phyloP scores from a whole-genome alignment of 2,329 filamentous ascomycete genomes.

The Sarocladium strictum region DNA sequence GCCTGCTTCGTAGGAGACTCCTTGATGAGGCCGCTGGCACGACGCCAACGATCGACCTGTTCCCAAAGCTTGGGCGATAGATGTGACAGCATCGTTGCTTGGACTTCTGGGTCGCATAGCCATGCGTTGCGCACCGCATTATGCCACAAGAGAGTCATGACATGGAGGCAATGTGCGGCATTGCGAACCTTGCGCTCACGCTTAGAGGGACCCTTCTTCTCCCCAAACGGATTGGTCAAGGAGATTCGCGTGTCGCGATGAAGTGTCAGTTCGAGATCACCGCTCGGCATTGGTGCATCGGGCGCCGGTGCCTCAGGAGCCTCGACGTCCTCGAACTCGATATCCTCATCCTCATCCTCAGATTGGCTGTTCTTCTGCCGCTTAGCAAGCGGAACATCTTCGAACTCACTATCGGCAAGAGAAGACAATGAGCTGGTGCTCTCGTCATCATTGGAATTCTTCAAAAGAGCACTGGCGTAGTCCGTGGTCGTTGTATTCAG shows the following conservation, averaged over 20 bases:
- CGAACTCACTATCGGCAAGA: conserved; percentile 52
- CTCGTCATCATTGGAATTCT: conserved; percentile 37
- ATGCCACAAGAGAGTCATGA: conserved; percentile 82
- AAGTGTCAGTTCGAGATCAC: conserved; percentile 70
- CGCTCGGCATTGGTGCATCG: conserved; percentile 45
- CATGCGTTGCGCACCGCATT: conserved; percentile 82
- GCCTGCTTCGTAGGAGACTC: conserved; percentile 24
- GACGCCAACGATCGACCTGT: conserved; percentile 68
- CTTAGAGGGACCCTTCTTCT: conserved; percentile 81
- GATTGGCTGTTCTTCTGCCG: conserved; percentile 29
- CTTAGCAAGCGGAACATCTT: conserved; percentile 36
- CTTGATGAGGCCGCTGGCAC: conserved; percentile 57
- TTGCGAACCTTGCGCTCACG: conserved; percentile 73
- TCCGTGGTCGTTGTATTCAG: conserved; percentile 46
- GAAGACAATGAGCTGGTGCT: conserved; percentile 46
- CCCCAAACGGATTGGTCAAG: conserved; percentile 52
- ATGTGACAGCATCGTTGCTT: conserved; percentile 69
- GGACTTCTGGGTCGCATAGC: conserved; percentile 70
- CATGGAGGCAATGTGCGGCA: conserved; percentile 81
- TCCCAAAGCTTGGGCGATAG: conserved; percentile 62
- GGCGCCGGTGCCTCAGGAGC: conserved; percentile 51
- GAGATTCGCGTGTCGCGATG: conserved; percentile 53
- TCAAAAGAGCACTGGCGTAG: conserved; percentile 35
- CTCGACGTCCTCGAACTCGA: conserved; percentile 57
- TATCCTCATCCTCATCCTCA: conserved; percentile 28